These are phyloP conservation scores for Fusarium ambrosium DNA, from an alignment of 2,329 filamentous ascomycete species.

Conservation along the genomic window DNA sequence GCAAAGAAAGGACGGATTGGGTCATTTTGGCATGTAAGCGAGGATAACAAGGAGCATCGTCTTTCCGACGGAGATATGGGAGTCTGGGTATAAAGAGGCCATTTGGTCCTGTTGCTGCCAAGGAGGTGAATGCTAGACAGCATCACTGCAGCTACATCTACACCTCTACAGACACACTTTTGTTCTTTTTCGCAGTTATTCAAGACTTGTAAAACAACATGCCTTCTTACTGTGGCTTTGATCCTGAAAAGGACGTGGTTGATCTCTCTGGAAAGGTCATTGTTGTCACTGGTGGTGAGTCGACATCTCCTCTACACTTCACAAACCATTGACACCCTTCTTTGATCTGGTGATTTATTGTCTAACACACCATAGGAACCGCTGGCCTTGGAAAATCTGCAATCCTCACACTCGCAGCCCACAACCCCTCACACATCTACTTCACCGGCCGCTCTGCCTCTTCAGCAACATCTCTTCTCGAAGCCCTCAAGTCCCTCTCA, in stretches of 20 bases:
- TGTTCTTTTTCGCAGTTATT: background rate
- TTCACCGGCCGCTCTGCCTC: constrained; percentile 64
- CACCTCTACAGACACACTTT: background rate
- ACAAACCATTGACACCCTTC: background rate
- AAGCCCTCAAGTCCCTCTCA: constrained; percentile 41
- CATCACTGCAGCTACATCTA: background rate
- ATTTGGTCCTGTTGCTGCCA: background rate
- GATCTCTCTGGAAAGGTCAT: constrained; percentile 63
- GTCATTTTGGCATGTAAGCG: background rate
- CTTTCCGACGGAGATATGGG: background rate
- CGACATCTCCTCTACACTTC: background rate
- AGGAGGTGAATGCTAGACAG: background rate
- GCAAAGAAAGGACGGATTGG: background rate
- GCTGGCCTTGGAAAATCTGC: constrained; percentile 47
- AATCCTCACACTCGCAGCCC: constrained; percentile 49
- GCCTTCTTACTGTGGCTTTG: constrained; percentile 36
- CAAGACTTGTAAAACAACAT: constrained; percentile 3
- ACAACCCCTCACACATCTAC: constrained; percentile 66
- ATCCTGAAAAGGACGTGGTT: constrained; percentile 59
- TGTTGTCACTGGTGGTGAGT: constrained; percentile 63
- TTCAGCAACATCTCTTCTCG: constrained; percentile 59
- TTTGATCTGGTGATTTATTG: background rate
- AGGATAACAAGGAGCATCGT: background rate
- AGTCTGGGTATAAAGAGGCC: background rate
- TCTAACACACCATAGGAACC: constrained; percentile 50